Conservation (phyloP, 805 yeast species). For the Lachancea lanzarotensis region DNA sequence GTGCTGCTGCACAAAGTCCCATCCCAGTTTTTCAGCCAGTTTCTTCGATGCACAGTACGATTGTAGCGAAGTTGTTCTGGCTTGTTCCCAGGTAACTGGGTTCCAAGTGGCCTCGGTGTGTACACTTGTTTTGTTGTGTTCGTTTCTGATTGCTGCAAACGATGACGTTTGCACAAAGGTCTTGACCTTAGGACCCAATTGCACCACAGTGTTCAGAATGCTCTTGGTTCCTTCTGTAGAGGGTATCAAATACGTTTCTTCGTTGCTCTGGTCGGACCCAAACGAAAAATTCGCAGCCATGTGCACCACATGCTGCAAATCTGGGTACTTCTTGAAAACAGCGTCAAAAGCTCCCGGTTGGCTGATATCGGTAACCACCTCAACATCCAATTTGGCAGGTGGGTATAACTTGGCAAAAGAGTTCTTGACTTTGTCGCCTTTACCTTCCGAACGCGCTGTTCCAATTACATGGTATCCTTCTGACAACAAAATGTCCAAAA, state of each 20-base stretch:
- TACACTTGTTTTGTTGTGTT: constrained; percentile 31
- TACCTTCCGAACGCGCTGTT: constrained; percentile 37
- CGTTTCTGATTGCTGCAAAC: constrained; percentile 39
- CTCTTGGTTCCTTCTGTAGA: constrained; percentile 51
- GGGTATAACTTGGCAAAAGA: constrained; percentile 30
- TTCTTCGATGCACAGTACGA: constrained; percentile 56
- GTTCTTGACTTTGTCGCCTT: constrained; percentile 31
- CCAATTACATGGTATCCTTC: constrained; percentile 40
- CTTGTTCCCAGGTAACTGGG: constrained; percentile 45
- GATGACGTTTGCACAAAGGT: constrained; percentile 50
- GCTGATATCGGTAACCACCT: constrained; percentile 43
- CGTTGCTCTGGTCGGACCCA: constrained; percentile 37
- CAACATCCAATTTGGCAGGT: constrained; percentile 36
- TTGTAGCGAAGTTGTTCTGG: constrained; percentile 36
- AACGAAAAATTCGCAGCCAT: constrained; percentile 55
- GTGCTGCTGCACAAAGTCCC: constrained; percentile 41
- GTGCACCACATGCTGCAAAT: constrained; percentile 49
- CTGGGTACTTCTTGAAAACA: constrained; percentile 40
- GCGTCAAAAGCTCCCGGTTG: constrained; percentile 41
- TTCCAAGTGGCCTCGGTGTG: constrained; percentile 48
- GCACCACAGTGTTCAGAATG: constrained; percentile 43
- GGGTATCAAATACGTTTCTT: constrained; percentile 47
- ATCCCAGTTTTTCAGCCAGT: constrained; percentile 54
- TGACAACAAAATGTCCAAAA: constrained; percentile 33
- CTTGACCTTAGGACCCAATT: constrained; percentile 38